These are phyloP conservation scores for Neurospora sp. DNA, from an alignment of 495 filamentous ascomycete species.

Conservation along the genomic window DNA sequence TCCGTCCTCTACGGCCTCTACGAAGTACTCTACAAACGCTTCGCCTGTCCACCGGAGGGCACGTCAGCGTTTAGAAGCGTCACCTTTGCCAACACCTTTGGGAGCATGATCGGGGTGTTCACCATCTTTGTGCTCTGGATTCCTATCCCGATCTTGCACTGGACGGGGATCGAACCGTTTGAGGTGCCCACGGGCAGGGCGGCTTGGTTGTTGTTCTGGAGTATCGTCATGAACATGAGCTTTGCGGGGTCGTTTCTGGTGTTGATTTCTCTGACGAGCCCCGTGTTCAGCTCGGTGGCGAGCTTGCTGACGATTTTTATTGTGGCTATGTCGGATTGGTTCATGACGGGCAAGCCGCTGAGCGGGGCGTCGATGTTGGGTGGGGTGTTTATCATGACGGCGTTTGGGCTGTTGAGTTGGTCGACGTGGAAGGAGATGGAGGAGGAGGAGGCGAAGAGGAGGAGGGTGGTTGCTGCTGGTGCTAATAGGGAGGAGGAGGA, in stretches of 20 bases:
- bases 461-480: constrained; percentile 25
- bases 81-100: constrained; percentile 89
- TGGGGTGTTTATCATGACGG: constrained; percentile 75
- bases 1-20: constrained; percentile 93
- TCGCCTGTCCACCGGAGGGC: constrained; percentile 87
- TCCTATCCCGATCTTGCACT: constrained; percentile 75
- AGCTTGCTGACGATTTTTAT: constrained; percentile 93
- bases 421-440: constrained; percentile 87
- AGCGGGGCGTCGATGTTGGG: constrained; percentile 66
- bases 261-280: constrained; percentile 83
- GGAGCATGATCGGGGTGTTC: constrained; percentile 72
- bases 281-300: constrained; percentile 84
- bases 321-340: constrained; percentile 84
- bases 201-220: constrained; percentile 69
- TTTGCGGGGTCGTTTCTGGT: constrained; percentile 94
- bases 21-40: constrained; percentile 89
- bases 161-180: constrained; percentile 68
- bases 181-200: constrained; percentile 67
- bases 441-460: constrained; percentile 61
- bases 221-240: constrained; percentile 70
- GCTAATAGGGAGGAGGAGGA: neutral
- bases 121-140: constrained; percentile 87
- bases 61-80: constrained; percentile 69
- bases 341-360: constrained; percentile 64
- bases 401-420: constrained; percentile 79